Base-by-base conservation (phyloP, 257 asterid genomes). In the Dorcoceras hygrometricum region DNA sequence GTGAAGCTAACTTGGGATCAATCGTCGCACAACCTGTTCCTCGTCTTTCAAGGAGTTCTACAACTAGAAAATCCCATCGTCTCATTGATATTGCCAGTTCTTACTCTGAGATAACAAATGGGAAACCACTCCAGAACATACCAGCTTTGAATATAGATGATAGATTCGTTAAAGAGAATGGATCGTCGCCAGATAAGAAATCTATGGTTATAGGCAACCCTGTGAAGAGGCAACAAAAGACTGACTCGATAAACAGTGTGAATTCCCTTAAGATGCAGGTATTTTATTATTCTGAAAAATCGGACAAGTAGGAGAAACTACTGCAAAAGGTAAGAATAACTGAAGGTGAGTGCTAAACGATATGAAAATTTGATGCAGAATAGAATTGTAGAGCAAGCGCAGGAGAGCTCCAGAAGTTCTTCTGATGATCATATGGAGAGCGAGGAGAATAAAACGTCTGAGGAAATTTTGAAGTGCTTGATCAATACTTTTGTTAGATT, bases 391-490 rank as follows among this genome's bases (percentile, higher is more conserved):
- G 90, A 84, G 72, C 85, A 80, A 74, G 83, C 86, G 34, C 85
- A 77, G 34, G 88, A 87, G 86, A 80, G 86, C 63, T 80, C 77
- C 56, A 79, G 83, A 1, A 71, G 85, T 70, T 86, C 84, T 64
- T 79, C 73, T 22, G 89, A 83, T 66, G 92, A 81, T 34, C 65
- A 82, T 59, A 57, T 63, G 25, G 88, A 83, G 39, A 85, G 70
- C 14, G 83, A 76, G 81, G 87, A 80, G 5, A 89, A 87, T 66
- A 84, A 69, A 67, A 68, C 76, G 65, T 91, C 95, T 2, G 83
- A 81, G 73, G 86, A 89, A 69, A 79, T 82, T 56, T 78, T 91
- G 79, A 91, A 80, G 76, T 91, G 95, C 77, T 77, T 91, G 67
- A 81, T 73, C 76, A 78, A 69, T 63, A 85, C 84, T 57, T 84